phyloP scores from a whole-genome alignment of 495 filamentous ascomycete species.

The Podospora pseudopauciseta region DNA sequence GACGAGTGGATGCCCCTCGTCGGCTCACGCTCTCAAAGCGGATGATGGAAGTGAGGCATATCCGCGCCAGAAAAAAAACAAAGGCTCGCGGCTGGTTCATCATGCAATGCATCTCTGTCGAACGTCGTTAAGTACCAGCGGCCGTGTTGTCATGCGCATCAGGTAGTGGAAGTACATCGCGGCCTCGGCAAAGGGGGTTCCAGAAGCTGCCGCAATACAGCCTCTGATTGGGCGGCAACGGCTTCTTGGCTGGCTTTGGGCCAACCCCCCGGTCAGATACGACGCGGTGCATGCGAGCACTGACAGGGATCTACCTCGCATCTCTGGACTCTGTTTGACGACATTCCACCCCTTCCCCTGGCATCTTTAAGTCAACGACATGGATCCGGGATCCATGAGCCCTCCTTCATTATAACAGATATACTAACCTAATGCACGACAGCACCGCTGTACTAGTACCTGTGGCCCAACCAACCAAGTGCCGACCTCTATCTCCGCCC shows the following conservation, averaged over 20 bases:
- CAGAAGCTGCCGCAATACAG: constrained; percentile 23
- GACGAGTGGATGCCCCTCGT: neutral
- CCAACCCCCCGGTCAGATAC: constrained; percentile 29
- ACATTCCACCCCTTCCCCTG: constrained; percentile 26
- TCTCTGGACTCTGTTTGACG: constrained; percentile 28
- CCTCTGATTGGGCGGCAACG: constrained; percentile 26
- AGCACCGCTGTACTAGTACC: constrained; percentile 29
- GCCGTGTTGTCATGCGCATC: constrained; percentile 23
- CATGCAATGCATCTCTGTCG: neutral
- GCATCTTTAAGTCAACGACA: constrained; percentile 33
- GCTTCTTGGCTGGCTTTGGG: constrained; percentile 24
- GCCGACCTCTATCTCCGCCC: constrained; percentile 18
- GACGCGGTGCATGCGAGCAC: constrained; percentile 30
- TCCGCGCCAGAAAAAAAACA: constrained; percentile 21
- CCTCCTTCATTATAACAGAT: constrained; percentile 32
- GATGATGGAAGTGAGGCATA: constrained; percentile 15
- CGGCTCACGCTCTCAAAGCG: neutral
- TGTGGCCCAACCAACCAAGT: constrained; percentile 20
- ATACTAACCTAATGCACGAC: constrained; percentile 25
- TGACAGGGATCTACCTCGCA: constrained; percentile 36
- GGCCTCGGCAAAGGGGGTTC: constrained; percentile 31
- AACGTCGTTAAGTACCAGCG: constrained; percentile 12
- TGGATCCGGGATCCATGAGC: constrained; percentile 31
- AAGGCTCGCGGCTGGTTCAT: neutral
- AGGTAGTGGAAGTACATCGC: constrained; percentile 18